Base-by-base conservation (phyloP, 768 basidiomycete species). In the Suillus placidus region DNA sequence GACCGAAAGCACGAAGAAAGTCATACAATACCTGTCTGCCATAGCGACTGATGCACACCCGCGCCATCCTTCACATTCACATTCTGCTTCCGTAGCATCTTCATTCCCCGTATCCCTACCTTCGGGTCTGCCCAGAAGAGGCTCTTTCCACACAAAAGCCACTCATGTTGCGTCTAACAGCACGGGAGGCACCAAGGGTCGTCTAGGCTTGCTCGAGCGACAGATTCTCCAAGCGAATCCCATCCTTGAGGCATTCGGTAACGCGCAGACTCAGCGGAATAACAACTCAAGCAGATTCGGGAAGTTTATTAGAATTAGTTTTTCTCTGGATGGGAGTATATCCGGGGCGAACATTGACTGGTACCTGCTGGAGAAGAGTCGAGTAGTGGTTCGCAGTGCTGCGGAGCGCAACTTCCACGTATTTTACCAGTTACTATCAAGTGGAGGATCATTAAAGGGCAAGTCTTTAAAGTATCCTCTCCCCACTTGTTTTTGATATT, bases 251-350 rank as follows among this genome's bases (percentile, higher is more conserved):
- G 93, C 97, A 4, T 99, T 99, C 69, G 97, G 97, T 37, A 99
- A 99, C 75, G 97, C 97, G 6, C 97, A 99, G 76, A 99, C 97
- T 0, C 93, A 97, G 78, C 83, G 96, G 54, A 99, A 99, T 74
- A 98, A 99, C 79, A 99, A 99, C 74, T 99, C 97, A 1, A 95
- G 93, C 84, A 92, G 97, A 45, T 99, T 99, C 75, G 96, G 95
- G 37, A 99, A 99, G 79, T 99, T 99, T 75, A 93, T 99, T 56
- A 85, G 95, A 54, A 99, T 99, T 67, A 92, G 91, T 73, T 99
- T 99, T 78, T 87, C 93, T 1, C 89, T 92, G 0, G 89, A 93
- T 69, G 96, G 97, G 2, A 94, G 94, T 69, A 99, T 99, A 64
- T 92, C 95, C 0, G 97, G 97, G 1, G 97, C 97, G 32, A 98